Conservation (phyloP, 257 asterid genomes). For the Thymus mandschuricus region DNA sequence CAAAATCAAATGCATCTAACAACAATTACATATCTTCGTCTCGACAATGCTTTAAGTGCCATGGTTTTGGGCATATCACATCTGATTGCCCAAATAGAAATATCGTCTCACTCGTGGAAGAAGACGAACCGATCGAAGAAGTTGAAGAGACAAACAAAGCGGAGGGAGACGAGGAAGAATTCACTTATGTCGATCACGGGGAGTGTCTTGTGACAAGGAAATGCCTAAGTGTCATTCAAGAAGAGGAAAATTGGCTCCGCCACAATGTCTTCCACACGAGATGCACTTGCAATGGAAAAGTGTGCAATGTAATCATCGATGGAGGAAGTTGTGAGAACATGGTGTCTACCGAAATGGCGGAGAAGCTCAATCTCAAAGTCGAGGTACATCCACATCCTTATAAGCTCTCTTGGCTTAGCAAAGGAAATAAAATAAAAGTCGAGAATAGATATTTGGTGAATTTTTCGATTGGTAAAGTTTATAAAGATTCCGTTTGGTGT, state of each 20-base stretch:
- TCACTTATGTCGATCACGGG: slow-evolving; percentile 5
- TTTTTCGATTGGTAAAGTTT: neutral
- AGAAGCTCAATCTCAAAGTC: slow-evolving; percentile 1
- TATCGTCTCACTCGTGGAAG: slow-evolving; percentile 6
- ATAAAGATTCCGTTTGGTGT: slow-evolving; percentile 1
- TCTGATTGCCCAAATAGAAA: slow-evolving; percentile 2
- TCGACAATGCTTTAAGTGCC: neutral
- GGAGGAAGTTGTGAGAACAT: slow-evolving; percentile 11
- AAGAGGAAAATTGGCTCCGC: neutral
- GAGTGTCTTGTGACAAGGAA: slow-evolving; percentile 3
- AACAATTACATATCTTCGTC: neutral
- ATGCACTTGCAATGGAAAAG: neutral
- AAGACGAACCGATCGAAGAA: neutral
- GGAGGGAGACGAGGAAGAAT: neutral
- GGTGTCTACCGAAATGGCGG: slow-evolving; percentile 2
- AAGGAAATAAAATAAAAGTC: neutral
- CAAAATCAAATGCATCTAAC: neutral
- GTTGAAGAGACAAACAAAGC: neutral
- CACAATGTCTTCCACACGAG: slow-evolving; percentile 9
- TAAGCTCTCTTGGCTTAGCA: neutral
- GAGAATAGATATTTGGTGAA: neutral
- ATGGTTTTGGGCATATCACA: slow-evolving; percentile 17
- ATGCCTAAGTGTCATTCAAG: neutral
- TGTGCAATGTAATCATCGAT: slow-evolving; percentile 3
- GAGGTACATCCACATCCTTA: slow-evolving; percentile 4